Evolutionary conservation across 345 rosid species (phyloP), one percentile per base, ranked within the genome.

Genomic region (Firmiana major): DNA sequence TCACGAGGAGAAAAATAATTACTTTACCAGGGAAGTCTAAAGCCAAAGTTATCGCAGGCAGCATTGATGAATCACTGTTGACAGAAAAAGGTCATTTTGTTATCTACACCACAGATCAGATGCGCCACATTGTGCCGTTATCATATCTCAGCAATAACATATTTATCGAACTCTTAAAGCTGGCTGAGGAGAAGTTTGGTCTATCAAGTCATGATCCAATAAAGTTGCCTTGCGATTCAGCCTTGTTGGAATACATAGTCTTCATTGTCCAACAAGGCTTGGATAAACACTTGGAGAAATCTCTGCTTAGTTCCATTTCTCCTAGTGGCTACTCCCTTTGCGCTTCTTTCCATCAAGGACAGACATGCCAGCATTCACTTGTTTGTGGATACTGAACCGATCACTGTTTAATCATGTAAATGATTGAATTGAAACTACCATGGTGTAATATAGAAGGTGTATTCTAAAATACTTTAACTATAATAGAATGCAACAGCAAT

Each of bases 181-280:
- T 73, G 46, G 40, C 74, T 13, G 73, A 54, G 54, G 76, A 78
- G 5, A 48, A 64, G 7, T 73, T 79, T 79, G 77, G 77, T 16
- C 63, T 79, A 26, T 34, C 60, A 54, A 40, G 71, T 2, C 63
- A 71, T 46, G 78, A 58, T 13, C 81, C 58, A 36, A 21, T 72
- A 28, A 72, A 6, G 17, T 17, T 78, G 45, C 73, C 42, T 6
- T 66, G 78, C 38, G 60, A 66, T 13, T 26, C 81, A 46, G 36
- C 54, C 46, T 65, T 79, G 51, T 45, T 79, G 49, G 54, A 67
- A 21, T 63, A 75, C 71, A 26, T 63, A 31, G 17, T 63, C 60
- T 9, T 19, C 21, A 46, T 75, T 36, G 10, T 63, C 10, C 2
- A 34, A 42, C 55, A 21, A 8, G 71, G 60, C 12, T 5, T 22